Evolutionary conservation across 2,329 filamentous ascomycete genomes (phyloP).

Genomic region (Berkeleyomyces basicola): DNA sequence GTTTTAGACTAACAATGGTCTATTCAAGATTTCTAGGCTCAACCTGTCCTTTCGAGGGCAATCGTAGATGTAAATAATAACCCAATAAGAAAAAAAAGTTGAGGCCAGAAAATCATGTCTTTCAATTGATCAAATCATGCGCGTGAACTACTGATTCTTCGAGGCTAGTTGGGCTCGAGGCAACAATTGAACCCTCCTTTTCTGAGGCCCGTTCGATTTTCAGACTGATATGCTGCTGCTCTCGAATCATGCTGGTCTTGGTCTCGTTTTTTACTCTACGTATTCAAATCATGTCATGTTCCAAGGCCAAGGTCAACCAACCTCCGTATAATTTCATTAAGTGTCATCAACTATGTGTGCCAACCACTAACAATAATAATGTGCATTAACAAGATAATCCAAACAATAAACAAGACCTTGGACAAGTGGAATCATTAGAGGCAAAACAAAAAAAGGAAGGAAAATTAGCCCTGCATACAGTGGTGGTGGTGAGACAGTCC

Average conservation of each 20-base stretch:
- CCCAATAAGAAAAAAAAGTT: too few relatives aligned
- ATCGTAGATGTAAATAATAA: too few relatives aligned
- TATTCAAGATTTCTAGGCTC: background rate
- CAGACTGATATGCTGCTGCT: too few relatives aligned
- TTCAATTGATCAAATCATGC: too few relatives aligned
- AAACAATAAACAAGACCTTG: conserved; percentile 5
- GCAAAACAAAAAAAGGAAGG: background rate
- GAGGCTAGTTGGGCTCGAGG: too few relatives aligned
- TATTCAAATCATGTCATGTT: background rate
- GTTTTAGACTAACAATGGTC: conserved; percentile 1
- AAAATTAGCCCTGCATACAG: background rate
- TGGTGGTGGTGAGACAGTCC: background rate
- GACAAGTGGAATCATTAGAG: background rate
- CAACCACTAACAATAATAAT: conserved; percentile 2
- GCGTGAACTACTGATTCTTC: too few relatives aligned
- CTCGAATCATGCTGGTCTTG: too few relatives aligned
- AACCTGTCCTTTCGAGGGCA: too few relatives aligned
- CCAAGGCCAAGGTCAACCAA: conserved; percentile 3
- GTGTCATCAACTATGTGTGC: background rate
- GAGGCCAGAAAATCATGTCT: too few relatives aligned
- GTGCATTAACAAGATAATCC: conserved; percentile 5
- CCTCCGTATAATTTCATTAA: conserved; percentile 4
- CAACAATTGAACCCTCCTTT: too few relatives aligned
- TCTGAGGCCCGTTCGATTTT: too few relatives aligned
- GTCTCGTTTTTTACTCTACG: too few relatives aligned